Evolutionary conservation across 2,329 filamentous ascomycete species (phyloP).

Genomic region (Huntiella omanensis): DNA sequence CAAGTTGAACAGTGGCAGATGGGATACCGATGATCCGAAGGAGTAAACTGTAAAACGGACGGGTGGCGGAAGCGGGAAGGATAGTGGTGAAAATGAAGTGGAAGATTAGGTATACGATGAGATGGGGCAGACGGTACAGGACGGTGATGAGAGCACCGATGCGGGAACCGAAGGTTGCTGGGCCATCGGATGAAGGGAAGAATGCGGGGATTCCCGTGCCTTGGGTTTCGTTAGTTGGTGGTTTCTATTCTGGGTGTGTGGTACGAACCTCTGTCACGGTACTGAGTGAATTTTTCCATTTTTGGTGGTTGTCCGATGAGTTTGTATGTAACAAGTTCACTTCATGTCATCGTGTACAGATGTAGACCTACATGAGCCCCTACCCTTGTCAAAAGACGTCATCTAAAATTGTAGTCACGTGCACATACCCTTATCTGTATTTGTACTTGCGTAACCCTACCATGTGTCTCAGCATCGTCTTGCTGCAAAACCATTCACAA

Average conservation of each 20-base stretch:
- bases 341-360: too few species aligned
- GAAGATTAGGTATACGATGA: constrained; percentile 44
- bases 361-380: too few species aligned
- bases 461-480: too few species aligned
- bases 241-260: neutral
- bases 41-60: constrained; percentile 72
- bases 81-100: constrained; percentile 74
- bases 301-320: neutral
- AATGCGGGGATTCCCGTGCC: constrained; percentile 94
- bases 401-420: too few species aligned
- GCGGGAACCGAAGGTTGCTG: constrained; percentile 38
- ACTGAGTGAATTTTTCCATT: constrained; percentile 95
- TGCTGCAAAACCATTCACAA: too few species aligned
- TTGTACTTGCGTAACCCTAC: too few species aligned
- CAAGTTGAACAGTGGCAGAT: constrained; percentile 98
- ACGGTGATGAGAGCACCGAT: constrained; percentile 57
- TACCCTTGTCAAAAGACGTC: too few species aligned
- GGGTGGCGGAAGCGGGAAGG: constrained; percentile 44
- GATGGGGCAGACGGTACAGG: constrained; percentile 58
- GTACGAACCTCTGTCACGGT: constrained; percentile 60
- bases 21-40: constrained; percentile 81
- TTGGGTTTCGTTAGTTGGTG: constrained; percentile 20
- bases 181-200: constrained; percentile 54
- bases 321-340: too few species aligned
- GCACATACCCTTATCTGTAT: too few species aligned